Percentiles rank a stretch among this genome's conserved stretches.
phyloP scores from a whole-genome alignment of 306 rosid species.

The Quercus engelmannii region DNA sequence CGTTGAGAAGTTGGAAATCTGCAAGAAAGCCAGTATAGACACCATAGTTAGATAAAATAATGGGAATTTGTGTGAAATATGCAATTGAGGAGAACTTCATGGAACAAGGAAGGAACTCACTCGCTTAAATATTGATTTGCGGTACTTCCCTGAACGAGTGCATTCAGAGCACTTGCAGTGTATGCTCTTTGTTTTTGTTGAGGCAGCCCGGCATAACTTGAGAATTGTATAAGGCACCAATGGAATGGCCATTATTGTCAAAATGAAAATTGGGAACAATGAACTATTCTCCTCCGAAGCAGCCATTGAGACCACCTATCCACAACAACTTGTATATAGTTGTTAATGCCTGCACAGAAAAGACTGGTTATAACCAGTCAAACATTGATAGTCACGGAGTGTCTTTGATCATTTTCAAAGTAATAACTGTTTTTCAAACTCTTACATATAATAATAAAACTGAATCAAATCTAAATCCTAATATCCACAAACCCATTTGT shows the following conservation, averaged over 20 bases:
- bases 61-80: not conserved
- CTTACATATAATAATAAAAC: too few relatives aligned
- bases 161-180: slow-evolving; percentile 93
- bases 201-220: slow-evolving; percentile 68
- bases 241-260: slow-evolving; percentile 96
- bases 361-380: not conserved
- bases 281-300: slow-evolving; percentile 89
- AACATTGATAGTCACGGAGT: not conserved
- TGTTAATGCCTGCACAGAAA: slow-evolving; percentile 29
- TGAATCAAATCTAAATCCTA: too few relatives aligned
- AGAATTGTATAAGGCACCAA: slow-evolving; percentile 85
- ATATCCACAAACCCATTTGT: too few relatives aligned
- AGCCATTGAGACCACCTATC: slow-evolving; percentile 53
- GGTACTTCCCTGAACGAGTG: slow-evolving; percentile 79
- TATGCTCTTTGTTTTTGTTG: slow-evolving; percentile 81
- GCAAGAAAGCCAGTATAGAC: slow-evolving; percentile 29
- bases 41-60: not conserved
- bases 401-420: too few relatives aligned
- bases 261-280: slow-evolving; percentile 85
- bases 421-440: too few relatives aligned
- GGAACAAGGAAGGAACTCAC: slow-evolving; percentile 36
- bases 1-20: slow-evolving; percentile 86
- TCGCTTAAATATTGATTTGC: slow-evolving; percentile 76
- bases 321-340: slow-evolving; percentile 21
- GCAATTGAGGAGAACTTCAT: not conserved